Conservation (phyloP, 2,329 filamentous ascomycete genomes). For the Magnaporthiopsis incrustans region DNA sequence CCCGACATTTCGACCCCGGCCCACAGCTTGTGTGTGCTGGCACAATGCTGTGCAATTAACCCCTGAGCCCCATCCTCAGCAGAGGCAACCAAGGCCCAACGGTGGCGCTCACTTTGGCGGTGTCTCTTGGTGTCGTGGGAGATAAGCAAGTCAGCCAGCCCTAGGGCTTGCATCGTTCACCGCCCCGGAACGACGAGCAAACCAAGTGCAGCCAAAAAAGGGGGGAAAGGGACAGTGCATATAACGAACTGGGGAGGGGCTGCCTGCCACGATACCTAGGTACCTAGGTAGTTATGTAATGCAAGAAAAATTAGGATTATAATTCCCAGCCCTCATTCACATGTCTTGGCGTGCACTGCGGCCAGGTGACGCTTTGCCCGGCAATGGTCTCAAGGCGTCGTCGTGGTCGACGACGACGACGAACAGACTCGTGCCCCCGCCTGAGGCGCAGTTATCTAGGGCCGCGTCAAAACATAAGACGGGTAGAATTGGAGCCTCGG, state of each 20-base stretch:
- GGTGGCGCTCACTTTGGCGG: background rate
- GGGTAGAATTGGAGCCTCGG: too few relatives aligned
- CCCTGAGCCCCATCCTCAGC: background rate
- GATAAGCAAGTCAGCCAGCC: background rate
- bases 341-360: background rate
- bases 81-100: background rate
- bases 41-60: background rate
- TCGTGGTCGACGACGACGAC: background rate
- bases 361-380: background rate
- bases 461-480: background rate
- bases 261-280: background rate
- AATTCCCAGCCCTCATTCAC: background rate
- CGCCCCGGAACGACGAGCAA: background rate
- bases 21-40: background rate
- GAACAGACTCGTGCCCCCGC: background rate
- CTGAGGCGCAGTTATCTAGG: background rate
- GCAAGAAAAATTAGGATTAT: background rate
- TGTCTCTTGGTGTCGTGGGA: background rate
- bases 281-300: background rate
- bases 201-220: slow-evolving; percentile 3
- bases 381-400: background rate
- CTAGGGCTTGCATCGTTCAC: background rate
- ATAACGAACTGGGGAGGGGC: too few relatives aligned
- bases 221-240: background rate
- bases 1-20: background rate